phyloP scores from a whole-genome alignment of 2,329 filamentous ascomycete genomes.

The Seiridium unicorne region DNA sequence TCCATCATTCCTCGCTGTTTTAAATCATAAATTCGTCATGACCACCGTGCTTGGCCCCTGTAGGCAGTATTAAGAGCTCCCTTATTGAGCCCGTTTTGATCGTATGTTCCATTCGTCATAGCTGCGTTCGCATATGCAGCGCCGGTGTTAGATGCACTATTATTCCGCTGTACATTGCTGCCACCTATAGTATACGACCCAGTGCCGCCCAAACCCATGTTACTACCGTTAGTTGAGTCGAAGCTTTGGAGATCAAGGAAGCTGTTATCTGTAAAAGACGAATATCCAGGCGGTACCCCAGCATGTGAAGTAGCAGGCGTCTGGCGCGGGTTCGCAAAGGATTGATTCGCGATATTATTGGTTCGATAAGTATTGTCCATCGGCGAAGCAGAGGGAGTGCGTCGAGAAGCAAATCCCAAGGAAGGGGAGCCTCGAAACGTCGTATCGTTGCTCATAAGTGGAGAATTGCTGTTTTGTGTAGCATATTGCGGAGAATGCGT shows the following conservation, averaged over 20 bases:
- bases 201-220: conserved; percentile 20
- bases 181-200: conserved; percentile 23
- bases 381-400: conserved; percentile 27
- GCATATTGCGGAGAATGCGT: conserved; percentile 31
- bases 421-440: conserved; percentile 29
- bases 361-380: conserved; percentile 27
- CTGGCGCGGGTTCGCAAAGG: conserved; percentile 23
- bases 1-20: background rate
- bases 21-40: conserved; percentile 2
- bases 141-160: conserved; percentile 15
- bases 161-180: conserved; percentile 21
- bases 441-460: conserved; percentile 27
- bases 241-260: conserved; percentile 27
- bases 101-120: conserved; percentile 6
- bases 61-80: conserved; percentile 3
- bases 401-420: conserved; percentile 23
- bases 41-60: conserved; percentile 1
- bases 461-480: conserved; percentile 27
- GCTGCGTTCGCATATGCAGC: background rate
- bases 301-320: conserved; percentile 25
- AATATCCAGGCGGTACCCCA: conserved; percentile 22
- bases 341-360: conserved; percentile 26
- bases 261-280: conserved; percentile 24
- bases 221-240: conserved; percentile 22
- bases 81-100: conserved; percentile 3